Conservation (phyloP, 768 basidiomycete genomes). For the Steccherinum ochraceum region DNA sequence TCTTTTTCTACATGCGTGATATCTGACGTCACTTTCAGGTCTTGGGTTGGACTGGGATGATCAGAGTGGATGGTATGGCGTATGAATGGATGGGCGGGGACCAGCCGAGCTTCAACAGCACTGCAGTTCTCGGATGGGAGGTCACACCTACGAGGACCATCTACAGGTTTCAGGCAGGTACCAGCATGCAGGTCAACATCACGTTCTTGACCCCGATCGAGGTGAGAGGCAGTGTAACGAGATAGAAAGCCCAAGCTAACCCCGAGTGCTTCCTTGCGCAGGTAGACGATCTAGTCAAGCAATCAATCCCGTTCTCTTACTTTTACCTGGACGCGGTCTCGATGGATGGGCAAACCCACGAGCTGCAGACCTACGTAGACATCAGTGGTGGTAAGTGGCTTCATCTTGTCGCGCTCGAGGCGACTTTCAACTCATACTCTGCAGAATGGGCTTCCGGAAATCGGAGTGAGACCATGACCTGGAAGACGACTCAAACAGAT, state of each 20-base stretch:
- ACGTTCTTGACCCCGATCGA: conserved; percentile 35
- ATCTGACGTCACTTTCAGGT: conserved; percentile 1
- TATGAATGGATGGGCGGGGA: conserved; percentile 13
- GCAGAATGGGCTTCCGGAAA: conserved; percentile 19
- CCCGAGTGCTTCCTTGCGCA: conserved; percentile 3
- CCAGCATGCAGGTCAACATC: conserved; percentile 29
- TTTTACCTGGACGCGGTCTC: conserved; percentile 24
- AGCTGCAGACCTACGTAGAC: conserved; percentile 32
- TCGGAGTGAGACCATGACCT: conserved; percentile 1
- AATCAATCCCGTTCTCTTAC: conserved; percentile 36
- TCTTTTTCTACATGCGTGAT: neutral
- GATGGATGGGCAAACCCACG: conserved; percentile 26
- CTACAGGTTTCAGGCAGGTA: conserved; percentile 28
- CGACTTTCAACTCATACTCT: neutral
- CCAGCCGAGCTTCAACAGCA: conserved; percentile 14
- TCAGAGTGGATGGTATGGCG: conserved; percentile 4
- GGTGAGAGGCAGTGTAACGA: conserved; percentile 19
- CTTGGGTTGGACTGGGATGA: conserved; percentile 7
- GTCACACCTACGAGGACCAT: conserved; percentile 32
- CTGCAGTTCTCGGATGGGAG: too few relatives aligned
- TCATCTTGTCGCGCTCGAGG: neutral
- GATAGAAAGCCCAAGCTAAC: neutral
- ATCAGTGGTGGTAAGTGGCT: conserved; percentile 28
- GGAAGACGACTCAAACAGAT: neutral
- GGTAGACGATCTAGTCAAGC: conserved; percentile 31